These are phyloP conservation scores for Trichopus zeylanicus DNA, from an alignment of 116 monocot genomes.

Conservation along the genomic window DNA sequence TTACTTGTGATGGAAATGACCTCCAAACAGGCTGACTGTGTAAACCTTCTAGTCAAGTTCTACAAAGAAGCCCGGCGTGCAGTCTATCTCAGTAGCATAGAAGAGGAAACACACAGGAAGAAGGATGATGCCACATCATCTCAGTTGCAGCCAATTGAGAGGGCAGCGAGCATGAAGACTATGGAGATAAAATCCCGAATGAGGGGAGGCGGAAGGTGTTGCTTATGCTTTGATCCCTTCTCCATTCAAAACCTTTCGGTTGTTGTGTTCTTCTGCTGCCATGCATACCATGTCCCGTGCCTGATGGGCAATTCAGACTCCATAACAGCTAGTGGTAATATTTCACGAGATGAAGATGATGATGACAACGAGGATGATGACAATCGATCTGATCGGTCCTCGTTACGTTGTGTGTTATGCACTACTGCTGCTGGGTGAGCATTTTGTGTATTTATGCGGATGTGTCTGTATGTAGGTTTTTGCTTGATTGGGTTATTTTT, in stretches of 20 bases:
- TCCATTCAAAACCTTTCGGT: conserved; percentile 64
- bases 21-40: conserved; percentile 62
- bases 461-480: conserved; percentile 1
- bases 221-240: conserved; percentile 92
- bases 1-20: not conserved
- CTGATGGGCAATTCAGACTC: conserved; percentile 49
- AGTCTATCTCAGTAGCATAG: conserved; percentile 47
- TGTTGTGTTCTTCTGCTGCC: conserved; percentile 87
- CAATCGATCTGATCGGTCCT: conserved; percentile 13
- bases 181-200: conserved; percentile 65
- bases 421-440: conserved; percentile 61
- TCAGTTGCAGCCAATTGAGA: conserved; percentile 11
- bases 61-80: conserved; percentile 82
- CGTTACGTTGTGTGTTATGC: conserved; percentile 83
- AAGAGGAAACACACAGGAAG: conserved; percentile 36
- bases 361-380: conserved; percentile 35
- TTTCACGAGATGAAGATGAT: conserved; percentile 19
- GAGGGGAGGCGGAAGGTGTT: conserved; percentile 80
- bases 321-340: conserved; percentile 11
- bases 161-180: conserved; percentile 8
- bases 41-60: conserved; percentile 86
- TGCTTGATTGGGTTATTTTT: not conserved
- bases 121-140: conserved; percentile 15
- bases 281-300: conserved; percentile 80
- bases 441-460: not conserved